Base-by-base conservation (phyloP, 768 basidiomycete species). In the Pholiota molesta region DNA sequence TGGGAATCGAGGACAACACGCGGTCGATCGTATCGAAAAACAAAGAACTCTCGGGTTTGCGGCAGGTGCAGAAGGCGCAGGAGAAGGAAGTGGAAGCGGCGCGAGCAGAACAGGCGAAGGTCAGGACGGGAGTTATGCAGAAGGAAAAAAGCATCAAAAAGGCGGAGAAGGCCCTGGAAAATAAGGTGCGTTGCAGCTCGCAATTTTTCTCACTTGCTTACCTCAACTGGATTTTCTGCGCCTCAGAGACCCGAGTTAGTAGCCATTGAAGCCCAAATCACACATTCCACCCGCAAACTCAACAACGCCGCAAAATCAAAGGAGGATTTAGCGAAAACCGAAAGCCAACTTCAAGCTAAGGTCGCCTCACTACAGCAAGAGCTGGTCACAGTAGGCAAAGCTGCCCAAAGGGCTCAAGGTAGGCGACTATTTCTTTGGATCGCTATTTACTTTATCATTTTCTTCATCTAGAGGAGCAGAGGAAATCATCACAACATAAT, bases 131-230 rank as follows among this genome's bases (percentile, higher is more conserved):
- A 5, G 89, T 95, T 0, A 85, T 89, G 78, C 91, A 91, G 76
- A 88, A 90, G 66, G 95, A 99, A 75, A 90, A 89, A 75, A 84
- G 77, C 49, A 88, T 97, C 61, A 97, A 97, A 78, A 92, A 90
- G 73, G 90, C 90, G 0, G 96, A 98, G 75, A 98, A 96, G 74
- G 80, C 86, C 0, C 74, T 96, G 9, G 97, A 98, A 61, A 86
- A 82, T 16, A 94, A 92, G 79, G 95, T 90, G 39, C 40, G 81
- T 68, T 21, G 13, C 3, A 21, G 0, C 10, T 4, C 4, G 2
- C 19, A 9, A 1, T 14, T 16, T 42, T 26, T 0, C n/a, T 26
- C 21, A 26, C 9, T 35, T 17, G 16, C 8, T n/a, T 33, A 11
- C 40, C 40, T 42, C 45, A 10, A 52, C 26, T 55, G 59, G 51